Conservation (phyloP, 108 stramenopile species). For the Epithemia pelagica region DNA sequence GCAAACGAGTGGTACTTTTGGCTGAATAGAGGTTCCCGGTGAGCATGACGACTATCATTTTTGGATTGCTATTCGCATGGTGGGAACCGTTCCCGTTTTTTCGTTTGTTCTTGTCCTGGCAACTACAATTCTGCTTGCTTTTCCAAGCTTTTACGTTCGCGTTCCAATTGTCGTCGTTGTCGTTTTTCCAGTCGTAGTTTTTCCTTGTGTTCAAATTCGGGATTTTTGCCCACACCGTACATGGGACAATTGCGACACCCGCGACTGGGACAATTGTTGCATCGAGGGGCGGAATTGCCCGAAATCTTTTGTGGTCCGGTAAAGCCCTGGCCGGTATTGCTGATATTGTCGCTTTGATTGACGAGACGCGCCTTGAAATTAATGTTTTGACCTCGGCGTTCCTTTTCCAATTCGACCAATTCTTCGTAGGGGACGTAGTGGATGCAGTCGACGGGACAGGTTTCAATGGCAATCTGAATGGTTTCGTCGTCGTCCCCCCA, state of each 20-base stretch:
- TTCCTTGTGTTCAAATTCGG: slow-evolving; percentile 74
- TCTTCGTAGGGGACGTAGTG: slow-evolving; percentile 87
- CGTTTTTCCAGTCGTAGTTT: slow-evolving; percentile 38
- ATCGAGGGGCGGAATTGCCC: slow-evolving; percentile 55
- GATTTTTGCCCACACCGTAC: slow-evolving; percentile 88
- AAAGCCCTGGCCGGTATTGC: slow-evolving; percentile 34
- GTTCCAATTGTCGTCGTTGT: slow-evolving; percentile 51
- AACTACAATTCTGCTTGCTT: slow-evolving; percentile 89
- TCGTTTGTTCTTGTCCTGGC: no score
- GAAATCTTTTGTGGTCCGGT: slow-evolving; percentile 63
- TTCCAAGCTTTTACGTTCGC: slow-evolving; percentile 73
- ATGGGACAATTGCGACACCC: slow-evolving; percentile 82
- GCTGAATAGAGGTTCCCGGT: no score
- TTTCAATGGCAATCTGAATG: slow-evolving; percentile 78
- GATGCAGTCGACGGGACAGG: slow-evolving; percentile 93
- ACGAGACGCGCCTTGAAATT: slow-evolving; percentile 71
- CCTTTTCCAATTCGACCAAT: slow-evolving; percentile 68
- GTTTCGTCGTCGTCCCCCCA: slow-evolving; percentile 89
- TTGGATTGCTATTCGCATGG: no score
- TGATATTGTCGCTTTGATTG: slow-evolving; percentile 24
- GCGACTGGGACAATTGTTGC: slow-evolving; percentile 30
- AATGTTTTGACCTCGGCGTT: slow-evolving; percentile 77
- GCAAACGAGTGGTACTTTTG: no score
- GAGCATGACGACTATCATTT: no score
- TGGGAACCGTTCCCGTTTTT: no score